Percentiles rank a stretch among this genome's conserved stretches.
Evolutionary conservation across 139 green algal genomes (phyloP).

Genomic region (Picochlorum sp.): DNA sequence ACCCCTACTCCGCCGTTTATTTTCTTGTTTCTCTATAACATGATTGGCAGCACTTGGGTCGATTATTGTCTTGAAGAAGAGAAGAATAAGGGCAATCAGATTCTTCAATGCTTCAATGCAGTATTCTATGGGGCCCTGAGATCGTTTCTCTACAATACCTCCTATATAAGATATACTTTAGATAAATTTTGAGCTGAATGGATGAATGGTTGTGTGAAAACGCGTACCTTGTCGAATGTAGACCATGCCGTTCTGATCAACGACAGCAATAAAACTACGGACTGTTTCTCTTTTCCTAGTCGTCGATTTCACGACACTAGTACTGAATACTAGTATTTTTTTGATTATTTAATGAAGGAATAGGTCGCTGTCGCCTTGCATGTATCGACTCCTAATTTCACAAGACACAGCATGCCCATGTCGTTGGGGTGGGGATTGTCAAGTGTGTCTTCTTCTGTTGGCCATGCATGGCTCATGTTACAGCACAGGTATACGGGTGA

Average conservation of each 20-base stretch:
- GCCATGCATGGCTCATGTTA: too few species aligned
- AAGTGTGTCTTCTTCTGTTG: too few species aligned
- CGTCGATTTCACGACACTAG: too few species aligned
- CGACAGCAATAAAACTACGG: neutral
- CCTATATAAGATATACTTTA: neutral
- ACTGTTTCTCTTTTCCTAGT: neutral
- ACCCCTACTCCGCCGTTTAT: neutral
- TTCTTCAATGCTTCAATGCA: neutral
- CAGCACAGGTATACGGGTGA: too few species aligned
- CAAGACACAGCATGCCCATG: too few species aligned
- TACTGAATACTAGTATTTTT: too few species aligned
- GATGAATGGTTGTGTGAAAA: neutral
- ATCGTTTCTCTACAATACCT: neutral
- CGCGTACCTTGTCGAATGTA: neutral
- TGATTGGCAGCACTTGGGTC: conserved; percentile 8
- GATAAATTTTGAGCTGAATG: neutral
- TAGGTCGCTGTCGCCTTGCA: too few species aligned
- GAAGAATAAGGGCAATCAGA: neutral
- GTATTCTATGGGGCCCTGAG: neutral
- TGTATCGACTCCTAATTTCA: too few species aligned
- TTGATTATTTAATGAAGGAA: too few species aligned
- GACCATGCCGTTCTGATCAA: neutral
- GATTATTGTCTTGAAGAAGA: conserved; percentile 16
- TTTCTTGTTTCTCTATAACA: neutral
- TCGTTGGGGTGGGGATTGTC: too few species aligned